phyloP scores from a whole-genome alignment of 352 stramenopile species.

The Pythium aristosporum region DNA sequence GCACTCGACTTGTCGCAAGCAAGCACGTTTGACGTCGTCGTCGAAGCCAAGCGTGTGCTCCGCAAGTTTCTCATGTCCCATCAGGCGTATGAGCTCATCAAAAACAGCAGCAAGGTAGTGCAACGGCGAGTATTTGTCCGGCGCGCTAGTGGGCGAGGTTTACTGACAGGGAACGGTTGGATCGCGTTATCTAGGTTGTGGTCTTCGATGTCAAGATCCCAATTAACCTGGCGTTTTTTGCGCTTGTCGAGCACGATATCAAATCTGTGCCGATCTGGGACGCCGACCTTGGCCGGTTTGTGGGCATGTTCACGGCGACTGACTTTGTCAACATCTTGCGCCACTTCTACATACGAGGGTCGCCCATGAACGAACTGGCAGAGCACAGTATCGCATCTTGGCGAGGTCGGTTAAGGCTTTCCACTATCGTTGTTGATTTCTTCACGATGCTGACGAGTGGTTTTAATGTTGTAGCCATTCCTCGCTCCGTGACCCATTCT shows the following conservation, averaged over 20 bases:
- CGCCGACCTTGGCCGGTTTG: conserved; percentile 92
- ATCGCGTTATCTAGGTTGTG: conserved; percentile 66
- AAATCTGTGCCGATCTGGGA: conserved; percentile 98
- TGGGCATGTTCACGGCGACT: conserved; percentile 96
- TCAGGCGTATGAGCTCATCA: conserved; percentile 95
- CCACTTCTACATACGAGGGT: conserved; percentile 91
- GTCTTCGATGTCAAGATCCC: conserved; percentile 99
- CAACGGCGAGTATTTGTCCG: neutral
- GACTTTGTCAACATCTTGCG: conserved; percentile 98
- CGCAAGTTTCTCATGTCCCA: conserved; percentile 86
- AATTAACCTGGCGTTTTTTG: conserved; percentile 99
- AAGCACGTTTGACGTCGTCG: conserved; percentile 63
- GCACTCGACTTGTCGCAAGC: conserved; percentile 45
- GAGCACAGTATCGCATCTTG: conserved; percentile 87
- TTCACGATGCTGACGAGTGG: neutral
- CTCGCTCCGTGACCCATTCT: conserved; percentile 74
- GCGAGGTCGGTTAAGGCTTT: conserved; percentile 44
- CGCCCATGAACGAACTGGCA: conserved; percentile 86
- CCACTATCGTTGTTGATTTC: conserved; percentile 6
- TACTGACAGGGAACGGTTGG: neutral
- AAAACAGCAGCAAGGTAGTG: conserved; percentile 92
- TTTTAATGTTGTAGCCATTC: conserved; percentile 60
- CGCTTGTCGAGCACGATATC: conserved; percentile 99
- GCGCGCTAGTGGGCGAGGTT: conserved; percentile 5
- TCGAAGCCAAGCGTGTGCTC: conserved; percentile 82